Percentiles rank a stretch among this genome's conserved stretches.
These are phyloP conservation scores for Leccinum obscurum DNA, from an alignment of 768 basidiomycete genomes.

Conservation along the genomic window DNA sequence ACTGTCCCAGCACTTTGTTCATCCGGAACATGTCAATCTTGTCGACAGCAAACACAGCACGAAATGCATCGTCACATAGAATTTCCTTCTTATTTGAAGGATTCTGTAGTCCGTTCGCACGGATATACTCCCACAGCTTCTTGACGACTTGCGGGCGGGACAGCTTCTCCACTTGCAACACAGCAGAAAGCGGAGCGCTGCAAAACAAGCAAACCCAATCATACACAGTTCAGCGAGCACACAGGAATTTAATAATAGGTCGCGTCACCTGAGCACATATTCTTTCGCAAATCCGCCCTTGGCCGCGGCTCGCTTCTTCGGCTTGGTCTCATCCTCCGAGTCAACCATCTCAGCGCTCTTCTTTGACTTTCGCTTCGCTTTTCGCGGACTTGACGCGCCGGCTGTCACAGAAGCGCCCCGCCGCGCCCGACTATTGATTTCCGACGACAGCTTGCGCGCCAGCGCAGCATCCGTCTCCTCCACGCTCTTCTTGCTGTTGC, in stretches of 20 bases:
- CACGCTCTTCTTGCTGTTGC: slow-evolving; percentile 47
- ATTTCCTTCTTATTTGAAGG: slow-evolving; percentile 83
- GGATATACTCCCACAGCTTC: slow-evolving; percentile 88
- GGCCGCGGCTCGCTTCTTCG: slow-evolving; percentile 52
- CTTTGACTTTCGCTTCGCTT: slow-evolving; percentile 42
- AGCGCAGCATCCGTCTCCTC: slow-evolving; percentile 69
- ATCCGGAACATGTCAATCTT: slow-evolving; percentile 93
- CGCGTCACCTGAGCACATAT: slow-evolving; percentile 62
- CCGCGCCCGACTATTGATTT: slow-evolving; percentile 64
- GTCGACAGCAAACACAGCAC: slow-evolving; percentile 75
- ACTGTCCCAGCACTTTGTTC: slow-evolving; percentile 90
- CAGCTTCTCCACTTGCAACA: slow-evolving; percentile 66
- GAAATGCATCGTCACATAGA: slow-evolving; percentile 71
- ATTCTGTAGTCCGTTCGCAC: slow-evolving; percentile 78
- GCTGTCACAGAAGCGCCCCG: slow-evolving; percentile 41
- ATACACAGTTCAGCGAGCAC: slow-evolving; percentile 4
- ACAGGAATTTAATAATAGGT: too few species aligned
- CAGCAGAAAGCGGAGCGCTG: slow-evolving; percentile 71
- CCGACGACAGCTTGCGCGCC: slow-evolving; percentile 67
- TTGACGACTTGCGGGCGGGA: slow-evolving; percentile 92
- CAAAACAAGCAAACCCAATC: slow-evolving; percentile 1
- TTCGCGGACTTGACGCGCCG: slow-evolving; percentile 42
- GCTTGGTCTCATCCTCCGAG: slow-evolving; percentile 54
- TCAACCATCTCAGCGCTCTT: slow-evolving; percentile 53
- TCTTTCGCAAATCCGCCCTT: slow-evolving; percentile 81